phyloP scores from a whole-genome alignment of 768 basidiomycete species.

The Psilocybe sp. region DNA sequence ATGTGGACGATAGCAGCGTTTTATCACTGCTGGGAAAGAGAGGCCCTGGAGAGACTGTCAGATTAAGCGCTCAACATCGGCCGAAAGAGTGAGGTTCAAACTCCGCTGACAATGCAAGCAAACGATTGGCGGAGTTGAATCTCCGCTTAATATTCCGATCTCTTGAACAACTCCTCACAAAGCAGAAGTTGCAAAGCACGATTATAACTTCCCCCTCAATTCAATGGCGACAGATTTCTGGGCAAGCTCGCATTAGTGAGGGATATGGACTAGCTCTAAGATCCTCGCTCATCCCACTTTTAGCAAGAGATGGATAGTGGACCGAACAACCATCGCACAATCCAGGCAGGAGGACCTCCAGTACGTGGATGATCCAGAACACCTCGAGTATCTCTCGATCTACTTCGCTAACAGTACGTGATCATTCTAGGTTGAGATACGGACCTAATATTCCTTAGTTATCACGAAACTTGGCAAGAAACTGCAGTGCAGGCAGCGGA shows the following conservation, averaged over 20 bases:
- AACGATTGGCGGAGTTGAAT: too few species aligned
- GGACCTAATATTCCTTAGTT: constrained; percentile 37
- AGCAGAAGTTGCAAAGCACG: too few species aligned
- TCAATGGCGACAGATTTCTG: constrained; percentile 89
- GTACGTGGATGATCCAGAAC: constrained; percentile 76
- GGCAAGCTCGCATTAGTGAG: constrained; percentile 87
- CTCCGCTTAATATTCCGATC: too few species aligned
- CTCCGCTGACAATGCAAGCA: too few species aligned
- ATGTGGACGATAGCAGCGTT: too few species aligned
- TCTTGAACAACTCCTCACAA: too few species aligned
- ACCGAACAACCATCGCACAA: constrained; percentile 68
- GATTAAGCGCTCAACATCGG: too few species aligned
- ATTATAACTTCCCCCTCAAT: too few species aligned
- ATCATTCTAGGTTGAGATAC: neutral
- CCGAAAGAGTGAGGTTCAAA: too few species aligned
- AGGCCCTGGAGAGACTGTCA: too few species aligned
- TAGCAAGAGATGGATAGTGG: constrained; percentile 92
- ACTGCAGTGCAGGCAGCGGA: constrained; percentile 80
- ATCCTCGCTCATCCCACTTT: constrained; percentile 14
- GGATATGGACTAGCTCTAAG: constrained; percentile 24
- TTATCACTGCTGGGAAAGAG: too few species aligned
- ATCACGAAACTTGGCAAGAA: constrained; percentile 87
- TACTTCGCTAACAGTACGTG: constrained; percentile 81
- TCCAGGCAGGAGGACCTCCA: constrained; percentile 77
- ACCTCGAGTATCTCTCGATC: constrained; percentile 78